phyloP scores from a whole-genome alignment of 306 rosid genomes.

The Ormosia emarginata region DNA sequence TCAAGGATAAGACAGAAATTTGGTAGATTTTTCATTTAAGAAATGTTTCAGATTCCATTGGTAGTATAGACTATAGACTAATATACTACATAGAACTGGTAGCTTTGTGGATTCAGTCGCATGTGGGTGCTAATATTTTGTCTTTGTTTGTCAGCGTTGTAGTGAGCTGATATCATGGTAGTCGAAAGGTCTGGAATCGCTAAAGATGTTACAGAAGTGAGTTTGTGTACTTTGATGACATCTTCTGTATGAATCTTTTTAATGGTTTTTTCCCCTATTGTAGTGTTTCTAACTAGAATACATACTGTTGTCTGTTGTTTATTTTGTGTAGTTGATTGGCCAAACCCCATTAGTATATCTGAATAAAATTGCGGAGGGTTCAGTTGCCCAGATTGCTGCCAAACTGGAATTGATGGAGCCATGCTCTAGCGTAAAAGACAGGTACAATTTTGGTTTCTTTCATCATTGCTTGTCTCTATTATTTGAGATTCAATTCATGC shows the following conservation, averaged over 20 bases:
- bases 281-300: neutral
- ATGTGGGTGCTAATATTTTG: neutral
- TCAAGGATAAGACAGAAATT: neutral
- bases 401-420: constrained; percentile 69
- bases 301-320: neutral
- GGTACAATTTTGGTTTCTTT: constrained; percentile 17
- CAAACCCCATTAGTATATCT: constrained; percentile 69
- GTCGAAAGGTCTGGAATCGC: constrained; percentile 49
- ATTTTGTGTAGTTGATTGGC: constrained; percentile 46
- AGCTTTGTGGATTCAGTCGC: neutral
- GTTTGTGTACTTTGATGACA: neutral
- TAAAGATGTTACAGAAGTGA: constrained; percentile 62
- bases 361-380: constrained; percentile 44
- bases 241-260: neutral
- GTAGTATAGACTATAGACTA: neutral
- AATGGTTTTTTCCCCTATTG: neutral
- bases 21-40: neutral
- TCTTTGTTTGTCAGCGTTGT: neutral
- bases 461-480: neutral
- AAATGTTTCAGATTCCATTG: constrained; percentile 18
- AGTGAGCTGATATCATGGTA: constrained; percentile 50
- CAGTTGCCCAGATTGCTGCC: constrained; percentile 55
- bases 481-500: neutral
- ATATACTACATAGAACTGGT: neutral
- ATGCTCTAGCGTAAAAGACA: constrained; percentile 68